Base-by-base conservation (phyloP, 495 filamentous ascomycete species). In the Penicillium mononematosum region DNA sequence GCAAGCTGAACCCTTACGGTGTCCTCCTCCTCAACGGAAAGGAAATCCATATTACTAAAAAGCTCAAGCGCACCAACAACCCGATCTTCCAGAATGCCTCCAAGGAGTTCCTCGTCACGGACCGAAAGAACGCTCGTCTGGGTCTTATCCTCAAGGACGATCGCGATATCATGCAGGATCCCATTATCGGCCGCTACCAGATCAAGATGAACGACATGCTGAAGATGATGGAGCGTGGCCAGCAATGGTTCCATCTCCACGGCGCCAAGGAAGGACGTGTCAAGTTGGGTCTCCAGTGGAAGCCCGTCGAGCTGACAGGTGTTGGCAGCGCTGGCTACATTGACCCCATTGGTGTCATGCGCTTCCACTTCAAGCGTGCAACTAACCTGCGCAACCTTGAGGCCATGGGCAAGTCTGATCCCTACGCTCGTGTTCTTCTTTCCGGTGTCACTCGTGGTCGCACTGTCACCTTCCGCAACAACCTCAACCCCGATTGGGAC, bases 71-170 rank as follows among this genome's bases (percentile, higher is more conserved):
- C 29, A 96, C 90, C 53, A 99, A 98, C 76, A 92, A 94, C 66
- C 94, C 94, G 7, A 87, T 97, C 58, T 99, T 89, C 84, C 88
- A 91, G 38, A 83, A 96, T 66, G 88, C 88, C 2, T 87, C 86
- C 55, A 96, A 96, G 74, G 94, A 98, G 65, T 81, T 98, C 60
- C 80, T 99, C 53, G 88, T 99, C 64, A 96, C 92, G 0, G 90
- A 99, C 67, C 85, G 90, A 39, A 96, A 92, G 78, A 83, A 78
- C 63, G 92, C 92, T 44, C 92, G 88, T 60, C 80, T 99, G 45
- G 95, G 92, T 52, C 74, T 98, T 50, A 87, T 90, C 17, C 87
- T 99, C 78, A 99, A 96, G 73, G 94, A 99, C 65, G 94, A 98
- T 62, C 83, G 90, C 45, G 93, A 96, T 51, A 69, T 98, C 50